Conservation (phyloP, 2,329 filamentous ascomycete genomes). For the Calycina herbarum region DNA sequence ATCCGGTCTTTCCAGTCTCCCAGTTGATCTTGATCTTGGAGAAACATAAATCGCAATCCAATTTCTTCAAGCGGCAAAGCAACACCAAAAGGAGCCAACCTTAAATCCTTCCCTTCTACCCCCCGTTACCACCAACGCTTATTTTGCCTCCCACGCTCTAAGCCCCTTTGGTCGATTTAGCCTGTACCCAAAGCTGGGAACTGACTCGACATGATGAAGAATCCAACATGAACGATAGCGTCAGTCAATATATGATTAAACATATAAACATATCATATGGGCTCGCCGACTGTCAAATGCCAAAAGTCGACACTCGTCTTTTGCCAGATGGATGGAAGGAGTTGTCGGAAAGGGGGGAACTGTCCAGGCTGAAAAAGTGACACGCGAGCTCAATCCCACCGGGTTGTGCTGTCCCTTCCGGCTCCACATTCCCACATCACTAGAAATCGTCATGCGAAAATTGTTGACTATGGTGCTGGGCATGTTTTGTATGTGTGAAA, state of each 20-base stretch:
- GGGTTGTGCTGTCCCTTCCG: not conserved
- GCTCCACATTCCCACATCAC: not conserved
- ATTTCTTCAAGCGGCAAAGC: slow-evolving; percentile 4
- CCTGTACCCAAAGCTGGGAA: not conserved
- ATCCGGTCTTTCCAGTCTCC: not conserved
- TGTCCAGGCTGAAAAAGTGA: not conserved
- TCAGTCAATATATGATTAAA: not conserved
- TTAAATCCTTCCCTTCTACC: not conserved
- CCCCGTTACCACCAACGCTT: not conserved
- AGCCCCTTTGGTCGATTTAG: not conserved
- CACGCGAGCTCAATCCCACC: not conserved
- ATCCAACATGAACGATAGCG: not conserved
- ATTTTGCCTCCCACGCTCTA: not conserved
- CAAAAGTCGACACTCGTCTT: not conserved
- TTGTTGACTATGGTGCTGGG: not conserved
- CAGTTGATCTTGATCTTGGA: not conserved
- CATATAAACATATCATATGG: not conserved
- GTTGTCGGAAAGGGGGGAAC: not conserved
- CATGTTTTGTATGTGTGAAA: not conserved
- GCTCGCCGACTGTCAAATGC: not conserved
- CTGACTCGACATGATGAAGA: not conserved
- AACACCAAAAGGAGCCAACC: not conserved
- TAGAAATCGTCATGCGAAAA: not conserved
- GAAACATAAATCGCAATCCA: not conserved
- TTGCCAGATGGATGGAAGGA: not conserved